Evolutionary conservation across 31 red algal genomes (phyloP), one percentile per base, ranked within the genome.

Genomic region (Bonnemaisonia californica): DNA sequence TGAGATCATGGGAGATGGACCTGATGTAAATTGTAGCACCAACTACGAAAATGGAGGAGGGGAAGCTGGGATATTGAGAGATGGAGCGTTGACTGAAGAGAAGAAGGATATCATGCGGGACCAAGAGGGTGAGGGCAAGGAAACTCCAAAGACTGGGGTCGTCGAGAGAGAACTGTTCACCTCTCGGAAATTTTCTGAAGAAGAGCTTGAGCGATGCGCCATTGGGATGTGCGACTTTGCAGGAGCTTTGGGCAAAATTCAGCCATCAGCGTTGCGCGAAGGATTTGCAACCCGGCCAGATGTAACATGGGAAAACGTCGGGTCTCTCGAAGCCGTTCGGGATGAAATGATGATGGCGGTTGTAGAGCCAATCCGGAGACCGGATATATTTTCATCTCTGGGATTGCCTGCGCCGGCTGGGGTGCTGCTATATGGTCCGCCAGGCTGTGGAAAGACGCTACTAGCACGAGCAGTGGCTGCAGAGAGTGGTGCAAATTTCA

Each of bases 381-480:
- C 93, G 8, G 93, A 96, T 41, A 19, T 79, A 26, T 99, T 96
- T 74, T 63, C 81, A 32, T 78, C 85, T 33, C 61, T 99, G 13
- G 97, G 97, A 9, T 69, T 99, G 57, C 35, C 51, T 56, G 83
- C 83, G 22, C 89, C 97, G 12, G 93, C 92, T 39, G 97, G 97
- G 29, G 93, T 99, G 9, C 79, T 99, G n/a, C 69, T 99, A 42
- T 99, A 99, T 72, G 97, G 97, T 2, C 97, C 92, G 1, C 93
- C 97, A 4, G 97, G 97, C 0, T 98, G 96, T 55, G 93, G 96
- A 31, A 98, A 98, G 74, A 98, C 96, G 23, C 69, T 98, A 42
- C 83, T 98, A 26, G 96, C 96, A 47, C 82, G 92, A 59, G 96
- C 96, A 4, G 92, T 98, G 21, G 96, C 96, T 2, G 85, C 77